A percentile compares a stretch with the other conserved stretches of the same genome.
These are phyloP conservation scores for Aspergillus sp. DNA, from an alignment of 2,329 filamentous ascomycete species.

Conservation along the genomic window DNA sequence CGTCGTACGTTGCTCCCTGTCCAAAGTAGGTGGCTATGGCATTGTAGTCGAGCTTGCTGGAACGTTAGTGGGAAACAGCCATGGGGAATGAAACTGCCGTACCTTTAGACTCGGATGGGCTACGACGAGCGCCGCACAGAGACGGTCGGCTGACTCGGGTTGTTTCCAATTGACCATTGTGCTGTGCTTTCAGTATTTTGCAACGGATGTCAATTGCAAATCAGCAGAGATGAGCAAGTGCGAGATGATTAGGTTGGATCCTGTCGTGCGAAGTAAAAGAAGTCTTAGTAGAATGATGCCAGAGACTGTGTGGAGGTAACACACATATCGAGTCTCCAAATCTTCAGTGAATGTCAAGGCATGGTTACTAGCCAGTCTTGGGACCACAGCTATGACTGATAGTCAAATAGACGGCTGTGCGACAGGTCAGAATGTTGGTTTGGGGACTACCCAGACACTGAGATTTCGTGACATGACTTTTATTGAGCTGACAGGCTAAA, in stretches of 20 bases:
- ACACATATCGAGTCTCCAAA: background rate
- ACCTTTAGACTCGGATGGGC: slow-evolving; percentile 32
- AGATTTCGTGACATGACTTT: background rate
- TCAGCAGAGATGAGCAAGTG: background rate
- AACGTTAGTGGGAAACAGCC: background rate
- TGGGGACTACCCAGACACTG: background rate
- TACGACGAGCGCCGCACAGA: slow-evolving; percentile 32
- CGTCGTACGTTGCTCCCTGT: slow-evolving; percentile 49
- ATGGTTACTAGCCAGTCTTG: background rate
- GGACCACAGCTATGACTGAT: background rate
- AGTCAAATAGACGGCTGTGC: too few species aligned
- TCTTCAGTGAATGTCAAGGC: background rate
- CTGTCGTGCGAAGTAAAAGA: background rate
- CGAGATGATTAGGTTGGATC: background rate
- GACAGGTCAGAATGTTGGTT: background rate
- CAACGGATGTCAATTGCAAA: background rate
- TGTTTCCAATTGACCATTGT: slow-evolving; percentile 38
- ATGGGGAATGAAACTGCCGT: background rate
- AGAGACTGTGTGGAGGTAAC: background rate
- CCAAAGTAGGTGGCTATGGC: slow-evolving; percentile 50
- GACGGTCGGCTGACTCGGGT: slow-evolving; percentile 26
- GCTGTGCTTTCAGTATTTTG: background rate
- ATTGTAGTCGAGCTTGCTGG: slow-evolving; percentile 47
- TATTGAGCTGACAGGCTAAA: background rate
- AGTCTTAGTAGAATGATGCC: background rate